Evolutionary conservation across 352 stramenopile species (phyloP), one percentile per base, ranked within the genome.

Genomic region (Thalassiosira hispida): DNA sequence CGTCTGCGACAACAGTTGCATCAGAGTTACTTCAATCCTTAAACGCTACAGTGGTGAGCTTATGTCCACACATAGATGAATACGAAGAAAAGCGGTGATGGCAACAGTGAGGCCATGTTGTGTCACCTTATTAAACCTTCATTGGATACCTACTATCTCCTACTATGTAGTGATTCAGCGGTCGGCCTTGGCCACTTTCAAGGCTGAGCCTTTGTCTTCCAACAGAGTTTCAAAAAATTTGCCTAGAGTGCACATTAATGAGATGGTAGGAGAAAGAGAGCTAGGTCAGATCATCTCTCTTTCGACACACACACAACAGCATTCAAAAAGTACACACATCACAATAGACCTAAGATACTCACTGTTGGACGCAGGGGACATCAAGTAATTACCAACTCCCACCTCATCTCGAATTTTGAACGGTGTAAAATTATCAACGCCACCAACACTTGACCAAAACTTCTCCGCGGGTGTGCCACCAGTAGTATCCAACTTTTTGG

Each of bases 281-380:
- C 51, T 2, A 38, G 31, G 40, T 11, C 18, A 23, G 29, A 52
- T 22, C 2, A n/a, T n/a, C n/a, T n/a, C n/a, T n/a, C n/a, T n/a
- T n/a, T n/a, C n/a, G n/a, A n/a, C n/a, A n/a, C n/a, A 33, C 6
- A 12, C 25, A 56, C 25, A 29, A 63, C 29, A 25, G 9, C 18
- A 59, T 64, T 56, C n/a, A 23, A 35, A 11, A 49, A 6, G 27
- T 42, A 60, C 7, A 57, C 18, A 57, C 9, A 31, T 25, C 35
- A 27, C 52, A 61, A n/a, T 9, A 27, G 2, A 27, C 9, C 1
- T 27, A 23, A 42, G 4, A 23, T 31, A 80, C 72, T 80, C 56
- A 75, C 64, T 81, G 59, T 81, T 81, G 9, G 73, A 65, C 20
- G 73, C 62, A 3, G 73, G 73, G 25, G 63, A 76, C 65, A 75